phyloP scores from a whole-genome alignment of 2,329 filamentous ascomycete species.

The Venturia oleaginea region DNA sequence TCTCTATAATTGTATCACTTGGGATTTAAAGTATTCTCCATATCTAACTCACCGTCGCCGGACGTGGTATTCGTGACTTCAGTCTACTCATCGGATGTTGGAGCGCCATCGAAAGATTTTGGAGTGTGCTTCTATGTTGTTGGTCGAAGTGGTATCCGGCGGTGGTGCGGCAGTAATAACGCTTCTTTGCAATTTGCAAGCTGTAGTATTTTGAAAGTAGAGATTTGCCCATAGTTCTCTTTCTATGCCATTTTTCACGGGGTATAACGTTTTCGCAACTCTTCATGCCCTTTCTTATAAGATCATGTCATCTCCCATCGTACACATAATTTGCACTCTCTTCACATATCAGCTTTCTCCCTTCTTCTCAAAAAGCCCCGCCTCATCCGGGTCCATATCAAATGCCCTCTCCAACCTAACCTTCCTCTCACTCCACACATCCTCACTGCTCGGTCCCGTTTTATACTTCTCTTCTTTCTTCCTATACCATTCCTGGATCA shows the following conservation, averaged over 20 bases:
- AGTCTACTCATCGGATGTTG: too few species aligned
- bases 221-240: background rate
- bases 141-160: too few species aligned
- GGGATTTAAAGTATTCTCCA: too few species aligned
- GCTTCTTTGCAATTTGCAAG: too few species aligned
- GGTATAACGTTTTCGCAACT: background rate
- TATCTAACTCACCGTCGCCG: too few species aligned
- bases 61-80: too few species aligned
- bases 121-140: too few species aligned
- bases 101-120: too few species aligned
- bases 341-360: background rate
- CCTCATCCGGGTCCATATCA: conserved; percentile 26
- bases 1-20: too few species aligned
- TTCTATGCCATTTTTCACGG: background rate
- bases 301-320: background rate
- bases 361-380: conserved; percentile 15
- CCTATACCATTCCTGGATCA: conserved; percentile 58
- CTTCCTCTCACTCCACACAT: conserved; percentile 74
- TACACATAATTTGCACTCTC: background rate
- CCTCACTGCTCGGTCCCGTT: conserved; percentile 69
- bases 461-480: conserved; percentile 53
- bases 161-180: too few species aligned
- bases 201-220: background rate
- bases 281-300: background rate
- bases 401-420: conserved; percentile 47